These are phyloP conservation scores for Geotrichum aggregatum DNA, from an alignment of 1,139 yeast genomes.

Conservation along the genomic window DNA sequence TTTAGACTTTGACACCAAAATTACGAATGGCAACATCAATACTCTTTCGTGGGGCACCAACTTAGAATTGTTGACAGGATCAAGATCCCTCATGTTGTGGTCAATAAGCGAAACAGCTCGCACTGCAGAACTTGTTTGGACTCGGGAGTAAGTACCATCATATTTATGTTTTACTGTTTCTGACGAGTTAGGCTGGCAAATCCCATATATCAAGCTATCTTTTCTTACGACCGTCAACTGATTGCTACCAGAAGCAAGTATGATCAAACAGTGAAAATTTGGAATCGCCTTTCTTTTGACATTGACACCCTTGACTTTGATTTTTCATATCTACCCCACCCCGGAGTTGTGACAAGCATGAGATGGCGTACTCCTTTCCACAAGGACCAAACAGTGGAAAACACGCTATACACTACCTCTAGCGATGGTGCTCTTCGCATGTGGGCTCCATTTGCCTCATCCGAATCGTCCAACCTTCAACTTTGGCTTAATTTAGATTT, in stretches of 20 bases:
- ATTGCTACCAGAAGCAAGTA: conserved; percentile 56
- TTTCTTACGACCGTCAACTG: conserved; percentile 61
- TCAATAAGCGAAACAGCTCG: conserved; percentile 42
- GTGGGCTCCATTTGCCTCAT: conserved; percentile 64
- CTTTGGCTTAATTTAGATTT: conserved; percentile 58
- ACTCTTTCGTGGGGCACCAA: conserved; percentile 67
- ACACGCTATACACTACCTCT: conserved; percentile 58
- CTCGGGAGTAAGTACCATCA: conserved; percentile 42
- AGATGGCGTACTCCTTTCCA: conserved; percentile 34
- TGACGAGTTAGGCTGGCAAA: conserved; percentile 37
- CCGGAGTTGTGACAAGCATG: conserved; percentile 49
- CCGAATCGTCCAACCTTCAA: conserved; percentile 43
- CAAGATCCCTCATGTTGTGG: conserved; percentile 54
- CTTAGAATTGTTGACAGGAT: conserved; percentile 60
- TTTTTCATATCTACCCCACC: conserved; percentile 63
- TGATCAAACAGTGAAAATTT: conserved; percentile 68
- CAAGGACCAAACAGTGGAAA: conserved; percentile 30
- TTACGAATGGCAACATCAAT: conserved; percentile 41
- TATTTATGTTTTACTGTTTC: background rate
- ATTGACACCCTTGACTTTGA: conserved; percentile 65
- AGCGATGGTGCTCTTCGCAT: conserved; percentile 55
- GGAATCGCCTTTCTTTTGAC: conserved; percentile 74
- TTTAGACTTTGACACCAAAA: conserved; percentile 48
- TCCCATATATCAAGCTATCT: conserved; percentile 51
- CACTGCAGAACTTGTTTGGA: conserved; percentile 49